Evolutionary conservation across 1,139 yeast genomes (phyloP).

Genomic region (Barnettozyma hawaiiensis): DNA sequence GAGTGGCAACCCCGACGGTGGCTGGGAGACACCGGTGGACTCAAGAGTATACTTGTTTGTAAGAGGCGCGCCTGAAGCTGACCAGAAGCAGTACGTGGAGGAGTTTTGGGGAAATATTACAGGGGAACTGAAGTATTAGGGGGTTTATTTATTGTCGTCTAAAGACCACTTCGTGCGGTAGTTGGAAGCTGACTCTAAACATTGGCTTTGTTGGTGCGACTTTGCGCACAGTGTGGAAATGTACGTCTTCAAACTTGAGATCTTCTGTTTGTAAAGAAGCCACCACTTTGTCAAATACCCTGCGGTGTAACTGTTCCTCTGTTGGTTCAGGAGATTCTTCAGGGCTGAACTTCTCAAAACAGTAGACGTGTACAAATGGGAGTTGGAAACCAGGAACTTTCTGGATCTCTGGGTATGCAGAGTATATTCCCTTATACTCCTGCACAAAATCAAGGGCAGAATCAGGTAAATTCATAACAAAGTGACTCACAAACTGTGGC

Average conservation of each 20-base stretch:
- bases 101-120: slow-evolving; percentile 45
- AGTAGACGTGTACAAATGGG: slow-evolving; percentile 83
- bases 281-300: slow-evolving; percentile 59
- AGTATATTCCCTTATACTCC: slow-evolving; percentile 67
- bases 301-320: slow-evolving; percentile 52
- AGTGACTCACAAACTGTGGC: slow-evolving; percentile 64
- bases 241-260: slow-evolving; percentile 40
- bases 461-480: slow-evolving; percentile 95
- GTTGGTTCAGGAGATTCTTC: slow-evolving; percentile 68
- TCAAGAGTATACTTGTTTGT: slow-evolving; percentile 48
- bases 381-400: slow-evolving; percentile 44
- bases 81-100: slow-evolving; percentile 40
- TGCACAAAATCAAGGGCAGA: slow-evolving; percentile 82
- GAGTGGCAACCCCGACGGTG: slow-evolving; percentile 41
- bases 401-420: slow-evolving; percentile 33
- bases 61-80: slow-evolving; percentile 39
- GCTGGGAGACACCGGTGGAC: slow-evolving; percentile 44
- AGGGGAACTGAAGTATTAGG: slow-evolving; percentile 37
- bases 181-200: slow-evolving; percentile 78
- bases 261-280: slow-evolving; percentile 45
- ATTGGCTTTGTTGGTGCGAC: slow-evolving; percentile 97
- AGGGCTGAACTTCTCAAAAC: slow-evolving; percentile 81
- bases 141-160: slow-evolving; percentile 10
- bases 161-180: slow-evolving; percentile 79
- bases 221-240: slow-evolving; percentile 79